These are phyloP conservation scores for Suillus subluteus DNA, from an alignment of 768 basidiomycete species.

Conservation along the genomic window DNA sequence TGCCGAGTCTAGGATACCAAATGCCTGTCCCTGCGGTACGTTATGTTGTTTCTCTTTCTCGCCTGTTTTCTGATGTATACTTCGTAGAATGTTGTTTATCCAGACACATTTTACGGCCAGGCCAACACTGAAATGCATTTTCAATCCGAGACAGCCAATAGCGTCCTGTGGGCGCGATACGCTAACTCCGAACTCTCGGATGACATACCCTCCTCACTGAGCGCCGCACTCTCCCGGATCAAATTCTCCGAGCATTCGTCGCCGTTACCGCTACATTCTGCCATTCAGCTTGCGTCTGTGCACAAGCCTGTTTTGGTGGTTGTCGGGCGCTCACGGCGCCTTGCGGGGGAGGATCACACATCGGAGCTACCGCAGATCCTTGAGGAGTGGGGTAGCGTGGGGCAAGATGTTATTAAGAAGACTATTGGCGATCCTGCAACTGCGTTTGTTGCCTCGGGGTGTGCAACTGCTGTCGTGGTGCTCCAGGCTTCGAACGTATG, in stretches of 20 bases:
- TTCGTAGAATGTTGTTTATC: conserved; percentile 49
- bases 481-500: conserved; percentile 57
- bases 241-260: conserved; percentile 57
- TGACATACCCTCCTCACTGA: conserved; percentile 14
- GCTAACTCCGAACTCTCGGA: conserved; percentile 32
- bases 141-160: conserved; percentile 83
- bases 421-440: conserved; percentile 87
- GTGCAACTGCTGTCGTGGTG: conserved; percentile 64
- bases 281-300: conserved; percentile 47
- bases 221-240: conserved; percentile 61
- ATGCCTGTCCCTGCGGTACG: conserved; percentile 13
- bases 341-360: conserved; percentile 61
- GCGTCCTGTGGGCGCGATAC: conserved; percentile 73
- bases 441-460: conserved; percentile 67
- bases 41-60: conserved; percentile 10
- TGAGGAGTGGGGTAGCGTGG: conserved; percentile 27
- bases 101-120: conserved; percentile 76
- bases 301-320: conserved; percentile 59
- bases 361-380: conserved; percentile 60
- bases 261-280: conserved; percentile 56
- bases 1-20: conserved; percentile 23
- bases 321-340: conserved; percentile 75
- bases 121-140: conserved; percentile 66
- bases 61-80: conserved; percentile 11
- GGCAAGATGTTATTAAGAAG: conserved; percentile 53